Base-by-base conservation (phyloP, 1,284 basidiomycete genomes). In the Fistulinella cinereoalba region DNA sequence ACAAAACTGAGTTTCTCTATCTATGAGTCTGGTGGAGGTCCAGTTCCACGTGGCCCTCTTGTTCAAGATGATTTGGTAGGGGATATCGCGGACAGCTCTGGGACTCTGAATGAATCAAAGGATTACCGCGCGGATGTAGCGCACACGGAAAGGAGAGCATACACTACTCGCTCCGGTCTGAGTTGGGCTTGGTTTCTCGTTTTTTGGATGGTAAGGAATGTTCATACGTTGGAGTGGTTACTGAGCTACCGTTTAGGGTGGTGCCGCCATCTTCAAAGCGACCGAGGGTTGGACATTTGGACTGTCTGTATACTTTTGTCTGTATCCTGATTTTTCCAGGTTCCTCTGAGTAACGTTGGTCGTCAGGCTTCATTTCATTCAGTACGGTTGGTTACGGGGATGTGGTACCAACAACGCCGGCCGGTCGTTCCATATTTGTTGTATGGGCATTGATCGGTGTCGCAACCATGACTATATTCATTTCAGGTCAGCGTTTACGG, bases 381-480 rank as follows among this genome's bases (percentile, higher is more conserved):
- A 77, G 77, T 0, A 85, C 81, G 0, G 77, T 85, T 19, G 85
- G 88, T 3, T 89, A 84, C 57, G 85, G 88, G 8, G 87, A 91
- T 55, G 71, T 75, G 27, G 60, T 75, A 0, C 86, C 85, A 0
- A 61, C 65, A 33, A 81, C 83, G 0, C 76, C 82, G 12, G 77
- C 83, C 6, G 89, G 89, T 3, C 76, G 87, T 21, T 80, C 83
- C 6, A 75, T 92, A 39, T 92, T 93, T 63, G 79, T 92, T 43
- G 78, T 83, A 8, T 92, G 90, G 90, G 85, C 88, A 0, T 65
- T 93, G 37, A 67, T 88, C 9, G 88, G 88, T 19, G 83, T 91
- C 16, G 85, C 75, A 1, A 80, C 85, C 1, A 79, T 90, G 76
- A 87, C 86, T 0, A 81, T 86, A 29, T 71, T 88, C 10, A 76